Conservation (phyloP, 306 rosid genomes). For the Medicago lupulina region DNA sequence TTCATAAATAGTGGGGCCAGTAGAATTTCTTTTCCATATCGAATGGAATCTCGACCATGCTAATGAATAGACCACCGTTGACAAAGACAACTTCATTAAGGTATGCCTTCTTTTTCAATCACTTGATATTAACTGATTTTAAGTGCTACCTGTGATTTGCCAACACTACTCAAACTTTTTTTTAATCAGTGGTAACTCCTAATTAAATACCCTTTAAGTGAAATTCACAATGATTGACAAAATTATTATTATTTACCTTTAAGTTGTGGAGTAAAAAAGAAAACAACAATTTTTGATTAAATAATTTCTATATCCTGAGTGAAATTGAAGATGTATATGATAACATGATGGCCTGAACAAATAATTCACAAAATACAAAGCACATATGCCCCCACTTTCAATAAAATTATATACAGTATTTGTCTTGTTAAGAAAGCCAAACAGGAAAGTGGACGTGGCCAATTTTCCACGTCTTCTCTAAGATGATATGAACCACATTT, state of each 20-base stretch:
- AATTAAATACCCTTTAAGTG: not conserved
- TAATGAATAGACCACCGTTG: conserved; percentile 50
- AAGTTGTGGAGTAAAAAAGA: not conserved
- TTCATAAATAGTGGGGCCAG: conserved; percentile 36
- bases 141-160: conserved; percentile 4
- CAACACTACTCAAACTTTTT: conserved; percentile 1
- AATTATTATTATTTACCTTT: too few relatives aligned
- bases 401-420: not conserved
- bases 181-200: not conserved
- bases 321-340: conserved; percentile 27
- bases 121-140: conserved; percentile 9
- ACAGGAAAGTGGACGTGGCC: conserved; percentile 58
- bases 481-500: conserved; percentile 53
- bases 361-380: conserved; percentile 33
- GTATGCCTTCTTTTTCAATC: not conserved
- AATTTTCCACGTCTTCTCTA: conserved; percentile 57
- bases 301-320: not conserved
- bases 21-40: conserved; percentile 55
- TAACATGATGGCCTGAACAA: conserved; percentile 21
- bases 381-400: conserved; percentile 13
- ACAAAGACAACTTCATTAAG: conserved; percentile 45
- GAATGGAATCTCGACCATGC: conserved; percentile 55
- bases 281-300: not conserved
- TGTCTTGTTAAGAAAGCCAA: conserved; percentile 31
- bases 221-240: too few relatives aligned